A percentile compares a stretch with the other conserved stretches of the same genome.
phyloP scores from a whole-genome alignment of 306 rosid genomes.

The Medicago arabica region DNA sequence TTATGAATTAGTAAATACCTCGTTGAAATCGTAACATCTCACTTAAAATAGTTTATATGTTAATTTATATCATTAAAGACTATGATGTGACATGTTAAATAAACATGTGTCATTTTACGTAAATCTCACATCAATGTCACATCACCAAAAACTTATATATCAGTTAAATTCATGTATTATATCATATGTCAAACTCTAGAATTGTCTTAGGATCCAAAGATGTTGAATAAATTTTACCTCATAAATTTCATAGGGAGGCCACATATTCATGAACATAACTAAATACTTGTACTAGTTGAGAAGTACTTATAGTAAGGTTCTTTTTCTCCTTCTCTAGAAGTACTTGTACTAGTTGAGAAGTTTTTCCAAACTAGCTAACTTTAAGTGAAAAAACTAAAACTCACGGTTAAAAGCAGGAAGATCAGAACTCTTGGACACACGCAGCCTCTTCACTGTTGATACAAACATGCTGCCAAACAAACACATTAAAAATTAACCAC shows the following conservation, averaged over 20 bases:
- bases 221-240: not conserved
- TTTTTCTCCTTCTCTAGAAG: too few species aligned
- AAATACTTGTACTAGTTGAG: too few species aligned
- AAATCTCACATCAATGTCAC: not conserved
- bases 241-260: too few species aligned
- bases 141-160: not conserved
- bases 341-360: not conserved
- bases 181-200: too few species aligned
- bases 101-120: not conserved
- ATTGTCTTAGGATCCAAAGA: too few species aligned
- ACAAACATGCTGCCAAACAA: constrained; percentile 77
- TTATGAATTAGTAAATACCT: too few species aligned
- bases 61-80: too few species aligned
- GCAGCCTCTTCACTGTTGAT: constrained; percentile 85
- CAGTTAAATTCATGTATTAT: not conserved
- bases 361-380: not conserved
- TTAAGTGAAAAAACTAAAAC: constrained; percentile 35
- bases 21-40: too few species aligned
- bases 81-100: not conserved
- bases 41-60: too few species aligned
- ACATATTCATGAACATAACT: too few species aligned
- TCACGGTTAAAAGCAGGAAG: constrained; percentile 70
- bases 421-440: constrained; percentile 82
- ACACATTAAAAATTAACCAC: constrained; percentile 34
- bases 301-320: too few species aligned